Percentiles rank a stretch among this genome's conserved stretches.
Conservation (phyloP, 1,284 basidiomycete genomes). For the Trichosporon sp. region DNA sequence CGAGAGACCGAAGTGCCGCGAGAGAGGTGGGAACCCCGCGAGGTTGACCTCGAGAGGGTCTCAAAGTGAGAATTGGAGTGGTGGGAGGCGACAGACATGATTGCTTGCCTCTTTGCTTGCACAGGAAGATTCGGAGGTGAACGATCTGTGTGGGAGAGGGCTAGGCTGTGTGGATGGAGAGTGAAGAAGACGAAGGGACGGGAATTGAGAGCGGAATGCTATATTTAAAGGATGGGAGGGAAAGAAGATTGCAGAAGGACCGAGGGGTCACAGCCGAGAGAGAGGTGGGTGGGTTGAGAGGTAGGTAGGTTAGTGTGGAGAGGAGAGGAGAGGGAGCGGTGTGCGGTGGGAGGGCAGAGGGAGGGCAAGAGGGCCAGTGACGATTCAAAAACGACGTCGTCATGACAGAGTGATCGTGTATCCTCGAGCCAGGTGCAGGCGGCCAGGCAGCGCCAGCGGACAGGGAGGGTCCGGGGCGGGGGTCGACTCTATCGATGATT, state of each 20-base stretch:
- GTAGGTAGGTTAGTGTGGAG: background rate
- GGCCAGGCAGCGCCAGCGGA: too few species aligned
- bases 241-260: background rate
- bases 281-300: background rate
- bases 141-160: background rate
- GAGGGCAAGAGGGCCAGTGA: background rate
- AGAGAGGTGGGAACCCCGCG: slow-evolving; percentile 46
- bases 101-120: background rate
- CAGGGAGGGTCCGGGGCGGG: too few species aligned
- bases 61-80: slow-evolving; percentile 41
- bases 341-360: background rate
- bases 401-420: background rate
- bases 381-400: slow-evolving; percentile 2
- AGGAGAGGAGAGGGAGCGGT: background rate
- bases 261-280: background rate
- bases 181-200: background rate
- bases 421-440: background rate
- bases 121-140: background rate
- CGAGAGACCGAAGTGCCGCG: slow-evolving; percentile 63
- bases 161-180: background rate
- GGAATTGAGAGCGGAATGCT: background rate
- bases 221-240: slow-evolving; percentile 2
- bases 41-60: slow-evolving; percentile 54
- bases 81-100: slow-evolving; percentile 9
- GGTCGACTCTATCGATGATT: background rate